These are phyloP conservation scores for Acer negundo DNA, from an alignment of 345 rosid species.

Conservation along the genomic window DNA sequence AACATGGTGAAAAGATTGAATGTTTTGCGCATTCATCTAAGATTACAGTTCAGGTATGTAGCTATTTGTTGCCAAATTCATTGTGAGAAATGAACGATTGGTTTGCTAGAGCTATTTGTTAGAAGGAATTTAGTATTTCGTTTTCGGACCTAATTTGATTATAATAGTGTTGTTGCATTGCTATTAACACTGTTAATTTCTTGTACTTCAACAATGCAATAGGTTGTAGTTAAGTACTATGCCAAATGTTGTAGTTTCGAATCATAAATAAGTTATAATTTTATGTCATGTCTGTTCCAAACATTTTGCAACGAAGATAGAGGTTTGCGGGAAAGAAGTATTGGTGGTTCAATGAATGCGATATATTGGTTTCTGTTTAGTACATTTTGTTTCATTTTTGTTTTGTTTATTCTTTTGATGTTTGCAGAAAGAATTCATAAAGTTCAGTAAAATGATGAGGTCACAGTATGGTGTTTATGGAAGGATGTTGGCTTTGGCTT, in stretches of 20 bases:
- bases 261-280: background rate
- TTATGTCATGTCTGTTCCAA: background rate
- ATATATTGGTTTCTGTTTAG: background rate
- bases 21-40: constrained; percentile 41
- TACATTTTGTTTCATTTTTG: background rate
- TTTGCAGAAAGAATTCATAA: constrained; percentile 48
- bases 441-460: constrained; percentile 46
- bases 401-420: background rate
- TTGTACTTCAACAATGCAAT: background rate
- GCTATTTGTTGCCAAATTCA: background rate
- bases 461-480: constrained; percentile 58
- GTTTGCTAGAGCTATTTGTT: background rate
- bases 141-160: background rate
- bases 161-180: background rate
- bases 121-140: background rate
- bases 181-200: background rate
- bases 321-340: background rate
- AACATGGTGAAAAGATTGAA: constrained; percentile 34
- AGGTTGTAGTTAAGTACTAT: background rate
- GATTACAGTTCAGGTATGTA: constrained; percentile 46
- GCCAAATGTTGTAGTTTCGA: background rate
- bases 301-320: background rate
- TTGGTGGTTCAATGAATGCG: background rate
- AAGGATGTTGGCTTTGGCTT: constrained; percentile 81
- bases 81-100: background rate